Base-by-base conservation (phyloP, 2,329 filamentous ascomycete genomes). In the Sclerotiophoma versabilis region DNA sequence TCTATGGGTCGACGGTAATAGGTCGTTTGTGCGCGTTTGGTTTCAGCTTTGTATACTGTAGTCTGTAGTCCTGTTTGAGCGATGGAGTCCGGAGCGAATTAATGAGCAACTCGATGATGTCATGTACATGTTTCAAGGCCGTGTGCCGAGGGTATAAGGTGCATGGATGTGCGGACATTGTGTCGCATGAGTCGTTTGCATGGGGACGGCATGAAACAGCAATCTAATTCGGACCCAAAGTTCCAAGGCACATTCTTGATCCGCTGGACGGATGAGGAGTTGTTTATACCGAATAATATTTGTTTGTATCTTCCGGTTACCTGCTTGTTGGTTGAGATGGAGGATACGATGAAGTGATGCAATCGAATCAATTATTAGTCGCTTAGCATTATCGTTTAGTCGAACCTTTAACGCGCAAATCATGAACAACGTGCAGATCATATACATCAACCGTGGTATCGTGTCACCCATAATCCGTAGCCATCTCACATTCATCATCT, bases 321-420 rank as follows among this genome's bases (percentile, higher is more conserved):
- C n/a, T n/a, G n/a, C n/a, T n/a, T n/a, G n/a, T n/a, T n/a, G n/a
- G n/a, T n/a, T n/a, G n/a, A n/a, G n/a, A n/a, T n/a, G n/a, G n/a
- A n/a, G n/a, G n/a, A n/a, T n/a, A n/a, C n/a, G n/a, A n/a, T n/a
- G n/a, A n/a, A n/a, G n/a, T n/a, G n/a, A n/a, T n/a, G n/a, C n/a
- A n/a, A n/a, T n/a, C n/a, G n/a, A n/a, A n/a, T n/a, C n/a, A n/a
- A n/a, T n/a, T n/a, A n/a, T n/a, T n/a, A n/a, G n/a, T n/a, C n/a
- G n/a, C n/a, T n/a, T n/a, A n/a, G n/a, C 39, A 45, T 45, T 45
- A 51, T 51, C 26, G 32, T 44, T 51, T 39, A 44, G 5, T 44
- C 39, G 26, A 44, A 11, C 5, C 22, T n/a, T n/a, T n/a, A n/a
- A n/a, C n/a, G n/a, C n/a, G n/a, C n/a, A n/a, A n/a, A n/a, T n/a